These are phyloP conservation scores for Dryas drummondii DNA, from an alignment of 306 rosid species.

Conservation along the genomic window DNA sequence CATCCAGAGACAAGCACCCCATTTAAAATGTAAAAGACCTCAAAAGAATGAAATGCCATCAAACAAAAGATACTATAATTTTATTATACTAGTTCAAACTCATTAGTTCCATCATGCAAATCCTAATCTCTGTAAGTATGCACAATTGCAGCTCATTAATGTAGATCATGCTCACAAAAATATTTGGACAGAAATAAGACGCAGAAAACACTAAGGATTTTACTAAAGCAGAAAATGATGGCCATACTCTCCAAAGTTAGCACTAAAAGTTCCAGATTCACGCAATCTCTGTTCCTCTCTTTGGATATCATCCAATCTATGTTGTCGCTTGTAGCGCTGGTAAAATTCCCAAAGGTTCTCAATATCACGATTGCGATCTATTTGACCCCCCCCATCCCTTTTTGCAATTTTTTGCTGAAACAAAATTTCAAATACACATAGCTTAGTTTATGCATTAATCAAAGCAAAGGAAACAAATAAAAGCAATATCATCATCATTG, in stretches of 20 bases:
- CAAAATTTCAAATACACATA: slow-evolving; percentile 26
- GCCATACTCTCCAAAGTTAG: slow-evolving; percentile 81
- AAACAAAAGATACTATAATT: not conserved
- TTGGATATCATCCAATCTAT: slow-evolving; percentile 78
- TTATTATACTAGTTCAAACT: slow-evolving; percentile 9
- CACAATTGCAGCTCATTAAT: not conserved
- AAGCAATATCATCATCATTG: not conserved
- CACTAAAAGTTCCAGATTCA: slow-evolving; percentile 81
- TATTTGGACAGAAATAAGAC: not conserved
- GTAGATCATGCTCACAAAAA: slow-evolving; percentile 15
- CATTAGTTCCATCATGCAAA: slow-evolving; percentile 3
- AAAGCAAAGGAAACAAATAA: not conserved
- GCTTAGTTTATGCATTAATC: not conserved
- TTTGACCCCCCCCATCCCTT: slow-evolving; percentile 67
- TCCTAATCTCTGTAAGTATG: not conserved
- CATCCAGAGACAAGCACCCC: not conserved
- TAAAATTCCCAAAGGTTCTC: slow-evolving; percentile 88
- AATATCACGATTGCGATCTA: slow-evolving; percentile 80
- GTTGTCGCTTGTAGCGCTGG: slow-evolving; percentile 59
- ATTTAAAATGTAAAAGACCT: not conserved
- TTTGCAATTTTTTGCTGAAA: slow-evolving; percentile 82
- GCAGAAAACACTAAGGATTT: not conserved
- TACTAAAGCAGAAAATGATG: slow-evolving; percentile 2
- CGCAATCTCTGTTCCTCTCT: slow-evolving; percentile 72
- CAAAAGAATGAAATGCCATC: not conserved